Conservation (phyloP, 2,329 filamentous ascomycete genomes). For the Trichoderma atroviride region DNA sequence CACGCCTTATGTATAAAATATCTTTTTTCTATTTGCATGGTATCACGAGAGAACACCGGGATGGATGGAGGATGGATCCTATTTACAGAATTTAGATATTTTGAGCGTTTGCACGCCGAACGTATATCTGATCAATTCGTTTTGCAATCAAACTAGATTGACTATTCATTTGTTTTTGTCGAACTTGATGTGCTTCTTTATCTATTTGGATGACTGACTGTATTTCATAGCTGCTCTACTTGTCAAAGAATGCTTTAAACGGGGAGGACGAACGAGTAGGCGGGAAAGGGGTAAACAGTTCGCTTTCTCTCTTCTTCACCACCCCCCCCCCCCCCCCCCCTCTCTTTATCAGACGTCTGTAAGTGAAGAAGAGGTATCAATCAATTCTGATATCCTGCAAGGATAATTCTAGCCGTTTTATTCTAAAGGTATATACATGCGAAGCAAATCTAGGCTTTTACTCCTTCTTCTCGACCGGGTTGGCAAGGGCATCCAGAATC, state of each 20-base stretch:
- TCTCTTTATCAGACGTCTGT: not conserved
- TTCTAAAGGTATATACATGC: not conserved
- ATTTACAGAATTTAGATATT: not conserved
- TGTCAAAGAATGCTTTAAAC: not conserved
- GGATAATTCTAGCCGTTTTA: not conserved
- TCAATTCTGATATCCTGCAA: no score
- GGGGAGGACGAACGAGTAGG: not conserved
- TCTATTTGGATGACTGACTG: not conserved
- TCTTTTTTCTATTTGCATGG: conserved; percentile 13
- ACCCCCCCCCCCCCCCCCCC: no score
- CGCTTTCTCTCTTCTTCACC: not conserved
- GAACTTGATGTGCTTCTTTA: not conserved
- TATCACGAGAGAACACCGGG: conserved; percentile 8
- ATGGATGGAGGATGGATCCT: conserved; percentile 7
- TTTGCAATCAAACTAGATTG: not conserved
- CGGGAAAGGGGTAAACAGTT: not conserved
- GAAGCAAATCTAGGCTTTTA: not conserved
- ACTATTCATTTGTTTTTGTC: not conserved
- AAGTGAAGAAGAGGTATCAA: not conserved
- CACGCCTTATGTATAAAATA: conserved; percentile 18
- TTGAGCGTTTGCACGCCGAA: not conserved
- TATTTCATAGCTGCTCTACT: not conserved
- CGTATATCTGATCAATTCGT: not conserved
- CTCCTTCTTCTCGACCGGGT: conserved; percentile 23
- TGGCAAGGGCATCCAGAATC: conserved; percentile 15